phyloP scores from a whole-genome alignment of 2,329 filamentous ascomycete genomes.

The Alternaria infectoria region DNA sequence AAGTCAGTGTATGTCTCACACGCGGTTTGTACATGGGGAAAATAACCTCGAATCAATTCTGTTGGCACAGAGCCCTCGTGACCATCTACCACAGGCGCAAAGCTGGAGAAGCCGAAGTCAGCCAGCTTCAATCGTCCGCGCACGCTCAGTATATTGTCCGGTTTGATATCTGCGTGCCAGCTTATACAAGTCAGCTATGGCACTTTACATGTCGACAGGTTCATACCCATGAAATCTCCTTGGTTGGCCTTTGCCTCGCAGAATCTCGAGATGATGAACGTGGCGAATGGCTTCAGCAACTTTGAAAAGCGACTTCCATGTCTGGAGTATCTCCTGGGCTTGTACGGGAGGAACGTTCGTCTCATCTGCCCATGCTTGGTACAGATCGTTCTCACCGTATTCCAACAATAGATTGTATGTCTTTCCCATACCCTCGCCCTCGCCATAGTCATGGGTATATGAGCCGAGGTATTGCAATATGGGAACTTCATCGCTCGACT shows the following conservation, averaged over 20 bases:
- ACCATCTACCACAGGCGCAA: slow-evolving; percentile 13
- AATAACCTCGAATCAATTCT: neutral
- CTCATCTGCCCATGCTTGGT: slow-evolving; percentile 33
- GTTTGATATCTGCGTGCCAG: slow-evolving; percentile 54
- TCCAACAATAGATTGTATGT: slow-evolving; percentile 45
- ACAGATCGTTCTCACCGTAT: slow-evolving; percentile 45
- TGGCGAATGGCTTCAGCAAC: slow-evolving; percentile 37
- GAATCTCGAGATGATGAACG: slow-evolving; percentile 30
- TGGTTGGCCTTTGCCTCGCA: neutral
- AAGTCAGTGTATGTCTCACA: no score
- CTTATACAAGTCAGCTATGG: slow-evolving; percentile 25
- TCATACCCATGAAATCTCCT: neutral
- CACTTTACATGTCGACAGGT: fast-evolving
- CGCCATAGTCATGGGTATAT: slow-evolving; percentile 23
- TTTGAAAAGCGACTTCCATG: slow-evolving; percentile 44
- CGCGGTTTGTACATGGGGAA: no score
- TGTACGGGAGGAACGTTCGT: slow-evolving; percentile 33
- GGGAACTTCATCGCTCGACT: slow-evolving; percentile 11
- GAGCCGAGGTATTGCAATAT: slow-evolving; percentile 42
- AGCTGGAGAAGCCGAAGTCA: slow-evolving; percentile 47
- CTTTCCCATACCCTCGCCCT: neutral
- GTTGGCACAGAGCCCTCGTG: neutral
- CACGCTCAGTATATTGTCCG: slow-evolving; percentile 52
- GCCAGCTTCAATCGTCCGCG: slow-evolving; percentile 47
- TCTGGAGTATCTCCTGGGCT: slow-evolving; percentile 28